Base-by-base conservation (phyloP, 306 rosid genomes). In the Cyamopsis tetragonoloba region DNA sequence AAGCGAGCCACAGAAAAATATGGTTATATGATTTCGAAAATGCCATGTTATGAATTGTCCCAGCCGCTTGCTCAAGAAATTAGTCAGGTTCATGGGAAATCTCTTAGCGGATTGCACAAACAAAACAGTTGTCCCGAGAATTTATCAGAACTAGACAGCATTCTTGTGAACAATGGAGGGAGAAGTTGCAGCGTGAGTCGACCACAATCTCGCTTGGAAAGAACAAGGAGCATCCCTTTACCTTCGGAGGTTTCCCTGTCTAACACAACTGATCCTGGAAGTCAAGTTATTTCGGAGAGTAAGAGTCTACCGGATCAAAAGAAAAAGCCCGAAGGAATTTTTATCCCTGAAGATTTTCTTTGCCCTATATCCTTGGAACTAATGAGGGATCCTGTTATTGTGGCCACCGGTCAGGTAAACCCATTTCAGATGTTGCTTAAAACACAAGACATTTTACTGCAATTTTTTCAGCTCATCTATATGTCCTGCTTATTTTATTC, bases 341-440 rank as follows among this genome's bases (percentile, higher is more conserved):
- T 69, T 10, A 77, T 90, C 60, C 99, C 97, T 71, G 96, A 91
- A 64, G 99, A 95, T 79, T 90, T 86, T 77, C 82, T 90, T 30
- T 95, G 99, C 86, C 96, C 99, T 27, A 88, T 95, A 72, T 95
- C 99, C 71, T 78, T 95, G 80, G 99, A 95, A 81, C 74, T 90
- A 56, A 86, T 95, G 99, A 84, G 92, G 72, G 99, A 95, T 82
- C 99, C 99, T 62, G 99, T 95, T 70, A 95, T 90, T 73, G 97
- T 95, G 61, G 83, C 99, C 75, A 95, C 99, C 0, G 99, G 99
- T 42, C 99, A 95, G 99, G 99, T 88, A 76, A 54, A 54, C 58
- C 71, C 67, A 61, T 61, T 37, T 68, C 12, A 43, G 47, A 62
- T 44, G 43, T 39, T 38, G 55, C 19, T 2, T 61, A 27, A 54